Conservation (phyloP, 768 basidiomycete species). For the Cystobasidium ongulense region DNA sequence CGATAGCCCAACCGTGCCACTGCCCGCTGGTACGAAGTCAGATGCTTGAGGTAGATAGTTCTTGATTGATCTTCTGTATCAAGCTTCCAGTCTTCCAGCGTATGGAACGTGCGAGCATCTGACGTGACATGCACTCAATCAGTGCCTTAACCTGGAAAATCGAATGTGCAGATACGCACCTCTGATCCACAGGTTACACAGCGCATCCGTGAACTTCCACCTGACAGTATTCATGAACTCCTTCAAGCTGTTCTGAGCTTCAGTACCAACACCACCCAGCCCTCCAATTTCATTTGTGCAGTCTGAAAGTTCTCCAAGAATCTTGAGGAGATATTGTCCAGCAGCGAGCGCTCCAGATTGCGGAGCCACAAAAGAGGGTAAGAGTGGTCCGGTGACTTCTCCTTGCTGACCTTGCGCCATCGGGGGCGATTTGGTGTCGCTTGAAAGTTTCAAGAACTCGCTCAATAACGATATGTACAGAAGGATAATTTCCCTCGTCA, state of each 20-base stretch:
- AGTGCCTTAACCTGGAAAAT: no score
- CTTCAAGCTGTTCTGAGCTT: constrained; percentile 57
- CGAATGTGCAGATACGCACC: no score
- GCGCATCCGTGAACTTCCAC: constrained; percentile 79
- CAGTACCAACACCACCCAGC: constrained; percentile 69
- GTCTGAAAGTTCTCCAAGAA: constrained; percentile 77
- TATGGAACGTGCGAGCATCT: constrained; percentile 77
- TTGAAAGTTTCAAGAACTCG: constrained; percentile 71
- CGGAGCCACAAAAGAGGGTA: constrained; percentile 55
- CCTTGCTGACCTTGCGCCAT: constrained; percentile 14
- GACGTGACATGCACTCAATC: constrained; percentile 30
- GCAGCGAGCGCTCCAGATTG: constrained; percentile 76
- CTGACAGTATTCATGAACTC: constrained; percentile 68
- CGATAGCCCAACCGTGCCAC: constrained; percentile 67
- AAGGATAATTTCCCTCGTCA: constrained; percentile 79
- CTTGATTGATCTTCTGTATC: constrained; percentile 58
- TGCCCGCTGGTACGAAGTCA: constrained; percentile 73
- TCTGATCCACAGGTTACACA: constrained; percentile 69
- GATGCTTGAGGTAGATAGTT: constrained; percentile 65
- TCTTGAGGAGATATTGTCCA: constrained; percentile 66
- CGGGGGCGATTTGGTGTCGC: constrained; percentile 55
- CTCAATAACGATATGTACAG: constrained; percentile 76
- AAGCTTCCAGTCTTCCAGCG: constrained; percentile 75
- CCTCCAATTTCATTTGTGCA: constrained; percentile 68
- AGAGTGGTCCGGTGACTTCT: constrained; percentile 48